Evolutionary conservation across 306 rosid species (phyloP).

Genomic region (Prunus dulcis): DNA sequence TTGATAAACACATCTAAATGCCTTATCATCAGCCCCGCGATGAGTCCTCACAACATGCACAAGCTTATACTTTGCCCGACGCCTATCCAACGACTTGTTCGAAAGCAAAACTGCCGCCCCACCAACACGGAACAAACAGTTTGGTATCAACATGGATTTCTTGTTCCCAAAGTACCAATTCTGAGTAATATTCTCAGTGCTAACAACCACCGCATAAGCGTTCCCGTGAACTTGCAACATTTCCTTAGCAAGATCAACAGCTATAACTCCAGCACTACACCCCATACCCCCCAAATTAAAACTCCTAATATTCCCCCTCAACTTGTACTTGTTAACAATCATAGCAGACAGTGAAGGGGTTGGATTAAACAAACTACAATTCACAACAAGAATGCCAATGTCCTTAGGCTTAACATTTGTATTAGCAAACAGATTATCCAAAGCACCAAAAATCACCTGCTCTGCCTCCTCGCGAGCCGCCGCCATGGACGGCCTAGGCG

Average conservation of each 20-base stretch:
- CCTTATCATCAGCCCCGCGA: conserved; percentile 56
- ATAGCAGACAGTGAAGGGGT: conserved; percentile 70
- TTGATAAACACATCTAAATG: conserved; percentile 52
- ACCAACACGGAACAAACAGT: conserved; percentile 69
- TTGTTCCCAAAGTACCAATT: conserved; percentile 75
- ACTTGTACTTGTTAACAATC: conserved; percentile 59
- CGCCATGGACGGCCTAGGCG: conserved; percentile 47
- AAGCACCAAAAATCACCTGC: conserved; percentile 57
- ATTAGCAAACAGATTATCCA: conserved; percentile 51
- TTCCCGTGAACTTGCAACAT: conserved; percentile 61
- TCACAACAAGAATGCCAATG: conserved; percentile 61
- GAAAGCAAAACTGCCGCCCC: conserved; percentile 58
- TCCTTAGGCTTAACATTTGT: conserved; percentile 47
- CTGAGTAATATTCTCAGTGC: conserved; percentile 71
- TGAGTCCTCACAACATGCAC: conserved; percentile 63
- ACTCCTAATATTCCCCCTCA: conserved; percentile 46
- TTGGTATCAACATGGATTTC: conserved; percentile 64
- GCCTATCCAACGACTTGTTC: conserved; percentile 32
- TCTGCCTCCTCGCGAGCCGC: conserved; percentile 58
- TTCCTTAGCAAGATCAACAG: conserved; percentile 64
- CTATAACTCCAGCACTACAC: conserved; percentile 75
- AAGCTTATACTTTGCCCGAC: conserved; percentile 54
- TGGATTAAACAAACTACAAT: conserved; percentile 67
- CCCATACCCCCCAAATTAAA: conserved; percentile 77
- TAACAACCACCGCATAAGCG: conserved; percentile 62